Conservation (phyloP, 805 yeast genomes). For the Candida broadrunensis region DNA sequence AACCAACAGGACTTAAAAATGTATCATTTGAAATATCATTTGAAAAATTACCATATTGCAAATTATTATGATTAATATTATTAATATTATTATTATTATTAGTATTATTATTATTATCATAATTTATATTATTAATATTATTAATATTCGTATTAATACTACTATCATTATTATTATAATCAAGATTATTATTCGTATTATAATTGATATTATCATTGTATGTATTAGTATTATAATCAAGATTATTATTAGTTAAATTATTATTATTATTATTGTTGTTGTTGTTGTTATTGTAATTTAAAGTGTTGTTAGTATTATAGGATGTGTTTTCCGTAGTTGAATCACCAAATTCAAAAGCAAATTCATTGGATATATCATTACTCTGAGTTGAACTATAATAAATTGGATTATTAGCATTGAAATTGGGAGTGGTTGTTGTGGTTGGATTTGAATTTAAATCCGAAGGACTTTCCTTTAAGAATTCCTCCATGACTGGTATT, state of each 20-base stretch:
- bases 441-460: conserved; percentile 2
- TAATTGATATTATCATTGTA: background rate
- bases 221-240: background rate
- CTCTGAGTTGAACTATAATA: no score
- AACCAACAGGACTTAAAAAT: background rate
- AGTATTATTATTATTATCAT: background rate
- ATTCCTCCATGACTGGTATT: conserved; percentile 8
- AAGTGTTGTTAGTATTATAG: background rate
- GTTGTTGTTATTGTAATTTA: background rate
- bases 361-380: no score
- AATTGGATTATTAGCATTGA: background rate
- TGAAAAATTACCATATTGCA: background rate
- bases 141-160: background rate
- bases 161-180: background rate
- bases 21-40: background rate
- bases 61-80: background rate
- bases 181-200: background rate
- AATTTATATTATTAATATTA: background rate
- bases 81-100: background rate
- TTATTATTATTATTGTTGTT: background rate
- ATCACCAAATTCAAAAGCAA: no score
- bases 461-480: conserved; percentile 11
- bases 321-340: no score
- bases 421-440: conserved; percentile 3
- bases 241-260: background rate